Conservation (phyloP, 2,329 filamentous ascomycete species). For the Colletotrichum simmondsii region DNA sequence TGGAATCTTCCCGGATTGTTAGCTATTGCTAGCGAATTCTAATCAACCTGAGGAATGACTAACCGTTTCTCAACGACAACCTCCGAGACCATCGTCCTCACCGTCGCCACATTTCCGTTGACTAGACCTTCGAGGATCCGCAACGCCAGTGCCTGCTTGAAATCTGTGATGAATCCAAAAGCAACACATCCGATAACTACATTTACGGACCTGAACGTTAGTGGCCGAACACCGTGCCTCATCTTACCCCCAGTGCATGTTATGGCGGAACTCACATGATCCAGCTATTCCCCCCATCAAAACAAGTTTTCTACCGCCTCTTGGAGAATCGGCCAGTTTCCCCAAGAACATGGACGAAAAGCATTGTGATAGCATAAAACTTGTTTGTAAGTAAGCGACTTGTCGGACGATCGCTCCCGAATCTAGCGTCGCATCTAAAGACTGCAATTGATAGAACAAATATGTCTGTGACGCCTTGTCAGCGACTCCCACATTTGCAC, state of each 20-base stretch:
- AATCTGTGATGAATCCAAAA: neutral
- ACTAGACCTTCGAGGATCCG: neutral
- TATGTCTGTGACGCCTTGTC: neutral
- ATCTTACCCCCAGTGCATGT: neutral
- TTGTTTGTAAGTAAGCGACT: neutral
- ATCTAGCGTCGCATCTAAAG: neutral
- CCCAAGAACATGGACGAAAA: neutral
- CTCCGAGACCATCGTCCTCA: neutral
- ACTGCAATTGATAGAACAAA: constrained; percentile 2
- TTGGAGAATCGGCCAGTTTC: neutral
- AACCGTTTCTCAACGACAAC: neutral
- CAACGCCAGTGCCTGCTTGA: neutral
- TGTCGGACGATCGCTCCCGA: neutral
- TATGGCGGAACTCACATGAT: neutral
- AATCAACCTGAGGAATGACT: neutral
- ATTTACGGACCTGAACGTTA: neutral
- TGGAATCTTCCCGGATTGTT: neutral
- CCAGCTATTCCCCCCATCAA: neutral
- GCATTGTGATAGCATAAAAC: neutral
- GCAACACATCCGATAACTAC: neutral
- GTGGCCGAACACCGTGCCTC: too few relatives aligned
- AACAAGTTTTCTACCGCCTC: neutral
- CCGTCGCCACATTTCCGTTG: neutral
- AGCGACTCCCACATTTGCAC: too few relatives aligned
- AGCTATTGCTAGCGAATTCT: neutral